phyloP scores from a whole-genome alignment of 257 asterid species.

The Cruciata laevipes region DNA sequence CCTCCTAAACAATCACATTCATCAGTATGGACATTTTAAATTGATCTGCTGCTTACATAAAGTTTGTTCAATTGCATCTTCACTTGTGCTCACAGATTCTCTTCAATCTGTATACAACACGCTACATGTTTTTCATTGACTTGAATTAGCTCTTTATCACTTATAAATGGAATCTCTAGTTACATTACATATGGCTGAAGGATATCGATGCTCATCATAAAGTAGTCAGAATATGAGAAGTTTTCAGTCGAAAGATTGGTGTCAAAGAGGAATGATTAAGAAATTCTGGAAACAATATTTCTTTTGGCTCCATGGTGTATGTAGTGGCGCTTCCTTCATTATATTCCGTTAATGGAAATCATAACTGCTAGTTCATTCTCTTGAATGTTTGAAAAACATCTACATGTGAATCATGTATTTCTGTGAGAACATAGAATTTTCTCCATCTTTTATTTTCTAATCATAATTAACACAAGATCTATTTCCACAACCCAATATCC shows the following conservation, averaged over 20 bases:
- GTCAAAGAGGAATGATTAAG: neutral
- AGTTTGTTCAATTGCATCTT: neutral
- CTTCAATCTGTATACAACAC: too few species aligned
- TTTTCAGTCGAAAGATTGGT: neutral
- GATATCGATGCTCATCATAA: neutral
- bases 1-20: neutral
- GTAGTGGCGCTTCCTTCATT: neutral
- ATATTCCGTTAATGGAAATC: neutral
- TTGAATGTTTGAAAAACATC: neutral
- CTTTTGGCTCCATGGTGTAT: neutral
- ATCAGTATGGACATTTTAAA: neutral
- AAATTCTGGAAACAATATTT: neutral
- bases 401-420: neutral
- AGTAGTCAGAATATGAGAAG: neutral
- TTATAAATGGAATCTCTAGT: neutral
- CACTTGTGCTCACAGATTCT: neutral
- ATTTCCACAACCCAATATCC: too few species aligned
- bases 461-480: too few species aligned
- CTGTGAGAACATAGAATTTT: neutral
- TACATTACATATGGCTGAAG: neutral
- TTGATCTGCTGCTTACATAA: neutral
- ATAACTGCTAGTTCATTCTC: neutral
- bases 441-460: neutral
- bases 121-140: neutral
- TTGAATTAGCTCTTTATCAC: neutral